Evolutionary conservation across 1,284 basidiomycete genomes (phyloP).

Genomic region (Ustilago trichophora): DNA sequence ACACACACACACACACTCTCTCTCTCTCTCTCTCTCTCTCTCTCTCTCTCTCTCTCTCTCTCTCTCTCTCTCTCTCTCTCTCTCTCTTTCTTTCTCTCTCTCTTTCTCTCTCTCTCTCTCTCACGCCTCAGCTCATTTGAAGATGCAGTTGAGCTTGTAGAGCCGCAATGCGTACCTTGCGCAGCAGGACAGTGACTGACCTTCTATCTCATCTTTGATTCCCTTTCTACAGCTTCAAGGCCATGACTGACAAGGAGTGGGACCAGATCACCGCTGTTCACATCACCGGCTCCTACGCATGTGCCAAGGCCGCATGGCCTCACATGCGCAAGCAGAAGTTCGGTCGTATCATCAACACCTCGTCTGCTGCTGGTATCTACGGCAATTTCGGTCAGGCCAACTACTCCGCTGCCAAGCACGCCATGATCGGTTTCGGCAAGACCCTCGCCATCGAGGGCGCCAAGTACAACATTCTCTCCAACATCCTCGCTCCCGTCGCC

Average conservation of each 20-base stretch:
- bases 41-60: too few species aligned
- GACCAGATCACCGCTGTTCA: slow-evolving; percentile 80
- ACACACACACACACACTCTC: too few species aligned
- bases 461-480: slow-evolving; percentile 90
- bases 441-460: slow-evolving; percentile 84
- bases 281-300: slow-evolving; percentile 92
- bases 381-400: slow-evolving; percentile 98
- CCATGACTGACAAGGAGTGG: slow-evolving; percentile 68
- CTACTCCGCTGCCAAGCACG: slow-evolving; percentile 71
- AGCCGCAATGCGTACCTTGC: too few species aligned
- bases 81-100: too few species aligned
- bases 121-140: too few species aligned
- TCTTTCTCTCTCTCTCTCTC: too few species aligned
- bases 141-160: too few species aligned
- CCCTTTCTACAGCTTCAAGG: slow-evolving; percentile 63
- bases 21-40: too few species aligned
- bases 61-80: too few species aligned
- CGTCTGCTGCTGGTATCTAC: slow-evolving; percentile 69
- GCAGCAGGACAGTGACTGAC: slow-evolving; percentile 1
- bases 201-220: too few species aligned
- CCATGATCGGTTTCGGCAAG: slow-evolving; percentile 76
- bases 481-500: slow-evolving; percentile 89
- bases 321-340: slow-evolving; percentile 86
- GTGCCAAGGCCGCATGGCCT: slow-evolving; percentile 95
- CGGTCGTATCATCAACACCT: slow-evolving; percentile 64